These are phyloP conservation scores for Juncus effusus DNA, from an alignment of 176 grass and related monocot genomes.

Conservation along the genomic window DNA sequence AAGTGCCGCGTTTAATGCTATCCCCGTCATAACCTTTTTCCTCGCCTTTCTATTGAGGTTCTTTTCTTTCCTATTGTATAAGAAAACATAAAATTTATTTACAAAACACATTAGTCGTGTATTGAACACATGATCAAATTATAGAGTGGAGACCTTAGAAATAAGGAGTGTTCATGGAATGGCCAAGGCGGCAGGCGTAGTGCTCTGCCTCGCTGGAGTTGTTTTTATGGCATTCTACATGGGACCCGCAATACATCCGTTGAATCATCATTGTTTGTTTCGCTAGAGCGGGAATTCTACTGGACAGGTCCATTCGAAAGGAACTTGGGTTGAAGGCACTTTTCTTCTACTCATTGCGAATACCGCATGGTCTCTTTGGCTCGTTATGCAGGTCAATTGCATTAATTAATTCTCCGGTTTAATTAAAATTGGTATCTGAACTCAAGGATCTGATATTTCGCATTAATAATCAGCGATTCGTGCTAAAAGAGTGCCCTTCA, in stretches of 20 bases:
- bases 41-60: constrained; percentile 54
- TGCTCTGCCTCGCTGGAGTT: constrained; percentile 48
- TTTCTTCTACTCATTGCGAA: constrained; percentile 58
- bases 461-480: constrained; percentile 24
- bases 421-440: neutral
- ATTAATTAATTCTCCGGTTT: neutral
- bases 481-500: constrained; percentile 52
- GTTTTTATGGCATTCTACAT: constrained; percentile 45
- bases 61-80: neutral
- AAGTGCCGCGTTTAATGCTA: constrained; percentile 39
- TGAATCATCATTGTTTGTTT: constrained; percentile 41
- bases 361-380: constrained; percentile 48
- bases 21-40: constrained; percentile 63
- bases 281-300: neutral
- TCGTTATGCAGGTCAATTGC: constrained; percentile 50
- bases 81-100: neutral
- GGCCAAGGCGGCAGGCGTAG: constrained; percentile 11
- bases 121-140: neutral
- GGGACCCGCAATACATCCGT: neutral
- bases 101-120: neutral
- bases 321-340: constrained; percentile 48
- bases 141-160: constrained; percentile 53
- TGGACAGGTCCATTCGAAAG: neutral
- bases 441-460: neutral
- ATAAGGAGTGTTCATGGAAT: constrained; percentile 32